These are phyloP conservation scores for Gracilaria caudata DNA, from an alignment of 23 red algal genomes.

Conservation along the genomic window DNA sequence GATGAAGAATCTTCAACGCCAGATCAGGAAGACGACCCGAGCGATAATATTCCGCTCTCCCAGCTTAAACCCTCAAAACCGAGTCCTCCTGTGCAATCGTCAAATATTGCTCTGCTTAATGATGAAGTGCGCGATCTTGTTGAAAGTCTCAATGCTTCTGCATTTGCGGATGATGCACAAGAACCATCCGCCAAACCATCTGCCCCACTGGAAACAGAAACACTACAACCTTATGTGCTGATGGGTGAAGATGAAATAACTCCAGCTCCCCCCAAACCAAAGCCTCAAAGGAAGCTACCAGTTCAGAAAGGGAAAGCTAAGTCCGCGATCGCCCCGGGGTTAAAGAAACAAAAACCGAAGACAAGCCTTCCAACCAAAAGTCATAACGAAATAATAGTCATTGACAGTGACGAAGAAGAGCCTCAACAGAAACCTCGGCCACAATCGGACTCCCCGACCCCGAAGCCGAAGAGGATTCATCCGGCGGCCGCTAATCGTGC, in stretches of 20 bases:
- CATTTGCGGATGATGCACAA: not conserved
- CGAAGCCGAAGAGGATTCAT: constrained; percentile 8
- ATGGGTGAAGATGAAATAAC: constrained; percentile 18
- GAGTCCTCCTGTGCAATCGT: not conserved
- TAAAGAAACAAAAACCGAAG: not conserved
- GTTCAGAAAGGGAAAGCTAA: not conserved
- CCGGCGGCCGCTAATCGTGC: constrained; percentile 8
- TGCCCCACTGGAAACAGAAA: not conserved
- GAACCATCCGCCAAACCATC: not conserved
- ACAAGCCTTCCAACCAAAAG: not conserved
- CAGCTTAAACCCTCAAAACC: not conserved
- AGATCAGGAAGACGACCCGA: not conserved
- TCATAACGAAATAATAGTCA: not conserved
- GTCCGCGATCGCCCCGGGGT: not conserved
- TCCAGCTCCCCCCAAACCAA: not conserved
- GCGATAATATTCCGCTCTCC: constrained; percentile 4
- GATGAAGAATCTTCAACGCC: not conserved
- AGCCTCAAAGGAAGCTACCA: not conserved
- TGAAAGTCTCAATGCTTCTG: constrained; percentile 6
- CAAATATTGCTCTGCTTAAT: not conserved
- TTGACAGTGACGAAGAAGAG: constrained; percentile 25
- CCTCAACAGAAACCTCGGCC: not conserved
- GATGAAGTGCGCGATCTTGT: constrained; percentile 31
- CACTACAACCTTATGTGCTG: not conserved
- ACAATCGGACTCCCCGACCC: not conserved